Conservation (phyloP, 768 basidiomycete genomes). For the Kwoniella mangroviensis region DNA sequence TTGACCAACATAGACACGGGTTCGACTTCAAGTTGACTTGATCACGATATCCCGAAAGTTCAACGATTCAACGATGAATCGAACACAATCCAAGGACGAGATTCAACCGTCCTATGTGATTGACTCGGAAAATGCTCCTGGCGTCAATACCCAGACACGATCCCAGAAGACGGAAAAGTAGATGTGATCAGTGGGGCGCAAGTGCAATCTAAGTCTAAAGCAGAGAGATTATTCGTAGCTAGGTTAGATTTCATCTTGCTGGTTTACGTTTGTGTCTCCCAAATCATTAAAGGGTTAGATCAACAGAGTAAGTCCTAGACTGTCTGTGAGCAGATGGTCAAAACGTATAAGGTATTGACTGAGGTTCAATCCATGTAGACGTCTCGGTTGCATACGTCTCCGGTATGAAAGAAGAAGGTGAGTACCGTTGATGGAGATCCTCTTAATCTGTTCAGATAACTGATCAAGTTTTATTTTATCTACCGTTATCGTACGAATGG, state of each 20-base stretch:
- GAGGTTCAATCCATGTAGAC: neutral
- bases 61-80: neutral
- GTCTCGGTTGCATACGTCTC: constrained; percentile 31
- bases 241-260: constrained; percentile 40
- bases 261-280: constrained; percentile 36
- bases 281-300: constrained; percentile 43
- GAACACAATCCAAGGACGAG: neutral
- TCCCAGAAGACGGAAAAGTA: neutral
- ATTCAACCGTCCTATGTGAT: neutral
- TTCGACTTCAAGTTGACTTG: neutral
- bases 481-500: neutral
- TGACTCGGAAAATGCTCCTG: neutral
- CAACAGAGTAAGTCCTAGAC: constrained; percentile 11
- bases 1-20: neutral
- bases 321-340: too few species aligned
- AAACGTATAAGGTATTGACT: neutral
- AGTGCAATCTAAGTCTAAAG: constrained; percentile 23
- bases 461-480: too few species aligned
- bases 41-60: neutral
- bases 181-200: constrained; percentile 29
- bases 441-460: too few species aligned
- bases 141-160: neutral
- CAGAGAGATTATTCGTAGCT: constrained; percentile 31
- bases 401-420: constrained; percentile 41
- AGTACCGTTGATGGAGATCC: neutral